Conservation (phyloP, 257 asterid species). For the Nicotiana paniculata region DNA sequence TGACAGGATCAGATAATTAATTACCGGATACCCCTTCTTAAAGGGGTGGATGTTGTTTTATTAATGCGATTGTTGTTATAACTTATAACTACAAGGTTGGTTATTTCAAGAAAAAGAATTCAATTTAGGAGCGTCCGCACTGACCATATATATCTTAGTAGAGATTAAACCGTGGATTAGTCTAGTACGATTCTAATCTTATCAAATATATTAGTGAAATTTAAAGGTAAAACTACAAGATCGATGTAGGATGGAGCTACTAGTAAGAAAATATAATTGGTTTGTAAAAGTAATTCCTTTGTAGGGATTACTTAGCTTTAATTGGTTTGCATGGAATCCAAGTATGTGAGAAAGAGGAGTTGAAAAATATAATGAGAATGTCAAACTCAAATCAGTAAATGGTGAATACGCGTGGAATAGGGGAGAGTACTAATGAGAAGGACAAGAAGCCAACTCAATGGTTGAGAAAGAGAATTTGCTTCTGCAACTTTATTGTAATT, state of each 20-base stretch:
- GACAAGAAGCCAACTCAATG: not conserved
- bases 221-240: not conserved
- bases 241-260: not conserved
- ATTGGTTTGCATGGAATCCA: not conserved
- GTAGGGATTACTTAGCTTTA: not conserved
- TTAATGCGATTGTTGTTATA: no score
- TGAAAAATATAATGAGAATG: not conserved
- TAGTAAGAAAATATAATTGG: no score
- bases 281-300: not conserved
- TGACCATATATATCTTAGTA: not conserved
- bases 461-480: not conserved
- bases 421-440: not conserved
- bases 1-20: no score
- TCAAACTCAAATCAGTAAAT: conserved; percentile 1
- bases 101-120: no score
- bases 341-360: not conserved
- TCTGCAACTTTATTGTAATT: not conserved
- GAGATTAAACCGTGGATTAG: not conserved
- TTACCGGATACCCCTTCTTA: no score
- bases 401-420: conserved; percentile 11
- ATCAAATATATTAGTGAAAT: not conserved
- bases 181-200: not conserved
- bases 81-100: no score
- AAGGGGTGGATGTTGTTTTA: no score
- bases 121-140: not conserved